phyloP scores from a whole-genome alignment of 345 rosid genomes.

The Citrus maxima region DNA sequence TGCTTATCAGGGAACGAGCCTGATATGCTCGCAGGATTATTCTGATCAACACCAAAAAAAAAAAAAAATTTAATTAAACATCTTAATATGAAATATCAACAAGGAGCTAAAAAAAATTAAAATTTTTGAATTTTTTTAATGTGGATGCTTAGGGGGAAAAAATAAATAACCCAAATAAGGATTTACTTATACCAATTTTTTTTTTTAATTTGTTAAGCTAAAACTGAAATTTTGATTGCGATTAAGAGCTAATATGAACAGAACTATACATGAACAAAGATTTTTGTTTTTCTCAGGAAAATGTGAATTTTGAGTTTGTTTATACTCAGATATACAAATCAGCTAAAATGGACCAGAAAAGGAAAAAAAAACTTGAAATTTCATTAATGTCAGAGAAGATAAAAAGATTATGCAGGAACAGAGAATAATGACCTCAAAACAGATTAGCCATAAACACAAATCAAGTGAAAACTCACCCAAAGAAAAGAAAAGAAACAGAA shows the following conservation, averaged over 20 bases:
- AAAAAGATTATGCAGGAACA: not conserved
- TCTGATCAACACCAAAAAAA: slow-evolving; percentile 28
- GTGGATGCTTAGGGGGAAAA: not conserved
- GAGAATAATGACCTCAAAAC: not conserved
- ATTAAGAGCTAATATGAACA: not conserved
- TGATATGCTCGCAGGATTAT: slow-evolving; percentile 34
- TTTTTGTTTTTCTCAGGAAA: not conserved
- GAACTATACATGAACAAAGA: not conserved
- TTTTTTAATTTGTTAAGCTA: not conserved
- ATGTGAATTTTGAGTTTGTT: not conserved
- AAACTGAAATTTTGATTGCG: not conserved
- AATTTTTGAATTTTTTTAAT: not conserved
- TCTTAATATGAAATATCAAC: too few relatives aligned
- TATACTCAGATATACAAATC: not conserved
- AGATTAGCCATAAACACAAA: not conserved
- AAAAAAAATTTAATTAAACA: not conserved
- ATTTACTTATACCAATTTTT: too few relatives aligned
- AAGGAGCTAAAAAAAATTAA: not conserved
- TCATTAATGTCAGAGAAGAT: not conserved
- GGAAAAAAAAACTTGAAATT: not conserved
- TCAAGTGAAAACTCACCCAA: not conserved
- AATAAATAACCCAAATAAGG: too few relatives aligned
- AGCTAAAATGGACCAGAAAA: not conserved
- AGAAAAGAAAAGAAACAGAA: not conserved
- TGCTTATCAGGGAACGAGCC: slow-evolving; percentile 38